phyloP scores from a whole-genome alignment of 2,329 filamentous ascomycete genomes.

The Arthroderma uncinatum region DNA sequence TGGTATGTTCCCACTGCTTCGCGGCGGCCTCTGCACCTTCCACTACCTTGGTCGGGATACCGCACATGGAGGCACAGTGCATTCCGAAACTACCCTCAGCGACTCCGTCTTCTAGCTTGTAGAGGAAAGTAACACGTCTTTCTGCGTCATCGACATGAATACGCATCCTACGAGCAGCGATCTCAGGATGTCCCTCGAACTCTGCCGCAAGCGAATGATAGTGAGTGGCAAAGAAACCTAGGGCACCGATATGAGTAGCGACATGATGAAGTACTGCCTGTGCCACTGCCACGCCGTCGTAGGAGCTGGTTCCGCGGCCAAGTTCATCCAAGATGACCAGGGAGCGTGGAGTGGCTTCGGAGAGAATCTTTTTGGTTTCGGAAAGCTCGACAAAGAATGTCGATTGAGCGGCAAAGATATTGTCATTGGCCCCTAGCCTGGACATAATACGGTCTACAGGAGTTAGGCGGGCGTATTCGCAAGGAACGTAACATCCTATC shows the following conservation, averaged over 20 bases:
- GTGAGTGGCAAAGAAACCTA: slow-evolving; percentile 96
- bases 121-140: slow-evolving; percentile 87
- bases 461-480: slow-evolving; percentile 67
- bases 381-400: slow-evolving; percentile 97
- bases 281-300: slow-evolving; percentile 92
- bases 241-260: slow-evolving; percentile 79
- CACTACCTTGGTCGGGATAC: slow-evolving; percentile 72
- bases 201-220: slow-evolving; percentile 91
- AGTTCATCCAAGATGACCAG: slow-evolving; percentile 96
- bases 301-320: slow-evolving; percentile 85
- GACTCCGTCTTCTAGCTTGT: slow-evolving; percentile 84
- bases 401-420: slow-evolving; percentile 94
- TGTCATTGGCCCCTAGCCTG: slow-evolving; percentile 91
- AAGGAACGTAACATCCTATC: slow-evolving; percentile 85
- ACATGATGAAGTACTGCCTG: slow-evolving; percentile 96
- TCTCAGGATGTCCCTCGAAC: slow-evolving; percentile 80
- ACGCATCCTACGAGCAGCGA: slow-evolving; percentile 77
- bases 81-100: slow-evolving; percentile 97
- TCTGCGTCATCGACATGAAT: slow-evolving; percentile 82
- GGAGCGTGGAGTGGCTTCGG: slow-evolving; percentile 84
- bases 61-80: slow-evolving; percentile 98
- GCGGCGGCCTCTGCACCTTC: slow-evolving; percentile 80
- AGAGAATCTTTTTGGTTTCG: slow-evolving; percentile 95
- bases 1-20: slow-evolving; percentile 89
- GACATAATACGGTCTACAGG: slow-evolving; percentile 98